Percentiles rank a stretch among this genome's conserved stretches.
Conservation (phyloP, 2,329 filamentous ascomycete genomes). For the Fusarium sp. region DNA sequence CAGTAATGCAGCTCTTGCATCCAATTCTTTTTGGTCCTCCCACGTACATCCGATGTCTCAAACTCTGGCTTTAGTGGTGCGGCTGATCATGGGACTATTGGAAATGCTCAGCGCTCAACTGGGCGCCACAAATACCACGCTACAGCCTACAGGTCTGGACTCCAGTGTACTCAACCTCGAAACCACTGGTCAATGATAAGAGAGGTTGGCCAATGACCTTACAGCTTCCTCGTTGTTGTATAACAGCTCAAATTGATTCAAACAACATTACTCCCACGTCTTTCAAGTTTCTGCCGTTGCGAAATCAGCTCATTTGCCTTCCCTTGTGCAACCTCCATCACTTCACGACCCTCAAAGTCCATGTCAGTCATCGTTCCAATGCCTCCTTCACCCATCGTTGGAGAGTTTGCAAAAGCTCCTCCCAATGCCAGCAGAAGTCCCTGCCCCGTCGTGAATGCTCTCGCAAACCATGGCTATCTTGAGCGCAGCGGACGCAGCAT, state of each 20-base stretch:
- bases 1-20: background rate
- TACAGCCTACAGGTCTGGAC: background rate
- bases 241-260: background rate
- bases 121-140: background rate
- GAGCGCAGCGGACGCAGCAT: slow-evolving; percentile 3
- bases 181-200: background rate
- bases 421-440: slow-evolving; percentile 15
- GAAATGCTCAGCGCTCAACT: background rate
- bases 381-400: background rate
- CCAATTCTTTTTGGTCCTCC: too few species aligned
- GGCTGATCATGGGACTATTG: background rate
- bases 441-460: slow-evolving; percentile 14
- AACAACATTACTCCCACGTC: background rate
- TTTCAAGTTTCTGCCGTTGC: too few species aligned
- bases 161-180: background rate
- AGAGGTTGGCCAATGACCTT: background rate
- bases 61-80: background rate
- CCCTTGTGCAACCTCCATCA: background rate
- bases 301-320: background rate
- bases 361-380: background rate
- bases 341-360: background rate
- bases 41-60: background rate
- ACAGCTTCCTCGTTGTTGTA: background rate
- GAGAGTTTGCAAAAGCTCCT: background rate
- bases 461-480: slow-evolving; percentile 21